These are phyloP conservation scores for Chlorokybus atmophyticus DNA, from an alignment of 139 green algal species.

Conservation along the genomic window DNA sequence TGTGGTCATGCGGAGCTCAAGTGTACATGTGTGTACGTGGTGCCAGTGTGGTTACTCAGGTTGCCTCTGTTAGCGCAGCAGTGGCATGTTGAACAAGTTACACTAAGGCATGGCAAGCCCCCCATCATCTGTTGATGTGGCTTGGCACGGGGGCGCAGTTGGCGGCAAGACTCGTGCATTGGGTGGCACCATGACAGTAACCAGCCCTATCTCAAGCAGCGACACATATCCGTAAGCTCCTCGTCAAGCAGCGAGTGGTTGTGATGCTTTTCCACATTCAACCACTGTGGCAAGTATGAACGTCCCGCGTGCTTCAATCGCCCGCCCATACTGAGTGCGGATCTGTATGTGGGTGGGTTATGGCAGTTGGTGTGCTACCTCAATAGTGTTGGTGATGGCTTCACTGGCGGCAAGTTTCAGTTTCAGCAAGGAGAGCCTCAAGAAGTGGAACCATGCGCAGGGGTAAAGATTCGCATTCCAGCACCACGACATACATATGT, in stretches of 20 bases:
- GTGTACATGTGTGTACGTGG: neutral
- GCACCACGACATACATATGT: neutral
- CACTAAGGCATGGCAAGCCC: neutral
- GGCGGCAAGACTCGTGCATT: slow-evolving; percentile 11
- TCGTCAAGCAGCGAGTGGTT: neutral
- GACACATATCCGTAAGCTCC: slow-evolving; percentile 12
- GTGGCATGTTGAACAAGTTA: neutral
- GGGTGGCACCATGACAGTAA: slow-evolving; percentile 29
- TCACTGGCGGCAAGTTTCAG: slow-evolving; percentile 15
- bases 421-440: slow-evolving; percentile 17
- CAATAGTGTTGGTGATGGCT: slow-evolving; percentile 15
- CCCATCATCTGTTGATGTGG: neutral
- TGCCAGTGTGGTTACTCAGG: neutral
- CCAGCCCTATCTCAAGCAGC: slow-evolving; percentile 22
- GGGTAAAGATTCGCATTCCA: slow-evolving; percentile 6
- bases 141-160: slow-evolving; percentile 2
- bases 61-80: neutral
- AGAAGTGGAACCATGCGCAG: slow-evolving; percentile 1
- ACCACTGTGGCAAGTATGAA: neutral
- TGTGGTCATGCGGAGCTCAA: neutral
- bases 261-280: neutral
- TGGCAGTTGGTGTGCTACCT: slow-evolving; percentile 23
- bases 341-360: neutral
- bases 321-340: neutral
- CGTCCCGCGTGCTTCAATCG: neutral